Conservation (phyloP, 805 yeast species). For the Komagataella ulmi region DNA sequence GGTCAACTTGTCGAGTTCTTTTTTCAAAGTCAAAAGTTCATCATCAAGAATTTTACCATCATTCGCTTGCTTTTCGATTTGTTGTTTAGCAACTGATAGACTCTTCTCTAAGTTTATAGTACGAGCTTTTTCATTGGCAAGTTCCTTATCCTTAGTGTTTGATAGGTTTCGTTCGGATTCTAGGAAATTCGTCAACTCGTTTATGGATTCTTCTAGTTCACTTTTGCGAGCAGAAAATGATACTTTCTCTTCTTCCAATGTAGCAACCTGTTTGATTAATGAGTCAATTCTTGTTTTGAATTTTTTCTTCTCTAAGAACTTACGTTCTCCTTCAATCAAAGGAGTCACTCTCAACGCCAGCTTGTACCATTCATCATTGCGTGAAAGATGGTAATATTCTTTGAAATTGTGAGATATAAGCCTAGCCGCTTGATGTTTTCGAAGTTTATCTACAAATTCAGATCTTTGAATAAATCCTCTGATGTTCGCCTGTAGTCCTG, state of each 20-base stretch:
- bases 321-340: conserved; percentile 28
- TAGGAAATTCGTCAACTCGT: neutral
- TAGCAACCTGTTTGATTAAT: conserved; percentile 39
- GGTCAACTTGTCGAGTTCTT: neutral
- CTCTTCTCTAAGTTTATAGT: neutral
- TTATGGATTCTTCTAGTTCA: neutral
- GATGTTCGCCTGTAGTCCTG: conserved; percentile 47
- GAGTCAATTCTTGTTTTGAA: conserved; percentile 4
- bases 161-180: neutral
- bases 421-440: conserved; percentile 56
- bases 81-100: neutral
- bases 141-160: neutral
- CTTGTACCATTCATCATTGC: conserved; percentile 66
- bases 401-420: conserved; percentile 50
- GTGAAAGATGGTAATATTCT: conserved; percentile 28
- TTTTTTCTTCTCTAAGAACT: conserved; percentile 46
- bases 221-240: neutral
- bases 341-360: conserved; percentile 66
- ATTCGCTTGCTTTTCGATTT: neutral
- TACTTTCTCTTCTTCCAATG: conserved; percentile 23
- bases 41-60: neutral
- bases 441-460: conserved; percentile 30
- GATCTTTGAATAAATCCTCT: conserved; percentile 54
- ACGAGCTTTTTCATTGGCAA: neutral
- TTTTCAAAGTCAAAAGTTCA: neutral